Conservation (phyloP, 257 asterid genomes). For the Salvia miltiorrhiza region DNA sequence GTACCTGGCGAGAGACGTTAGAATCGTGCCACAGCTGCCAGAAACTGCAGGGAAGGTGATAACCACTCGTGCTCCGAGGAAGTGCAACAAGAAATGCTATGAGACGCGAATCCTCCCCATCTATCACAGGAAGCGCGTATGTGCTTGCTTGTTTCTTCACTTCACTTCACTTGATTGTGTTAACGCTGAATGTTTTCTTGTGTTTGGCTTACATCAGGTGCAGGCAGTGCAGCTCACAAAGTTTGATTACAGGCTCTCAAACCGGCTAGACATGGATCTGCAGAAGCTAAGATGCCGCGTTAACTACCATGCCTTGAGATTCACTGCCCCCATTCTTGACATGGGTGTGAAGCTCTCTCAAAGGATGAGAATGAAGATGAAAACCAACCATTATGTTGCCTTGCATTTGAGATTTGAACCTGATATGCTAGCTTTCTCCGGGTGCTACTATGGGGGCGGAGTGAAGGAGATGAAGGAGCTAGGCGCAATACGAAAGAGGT, state of each 20-base stretch:
- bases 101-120: conserved; percentile 61
- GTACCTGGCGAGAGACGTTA: conserved; percentile 47
- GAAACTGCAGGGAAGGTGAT: conserved; percentile 35
- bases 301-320: conserved; percentile 70
- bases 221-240: conserved; percentile 71
- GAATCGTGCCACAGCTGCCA: conserved; percentile 51
- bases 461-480: conserved; percentile 50
- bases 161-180: too few species aligned
- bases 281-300: conserved; percentile 81
- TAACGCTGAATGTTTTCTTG: background rate
- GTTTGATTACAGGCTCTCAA: conserved; percentile 75
- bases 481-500: conserved; percentile 54
- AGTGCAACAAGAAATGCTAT: conserved; percentile 56
- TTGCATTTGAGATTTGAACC: conserved; percentile 78
- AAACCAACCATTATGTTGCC: conserved; percentile 56
- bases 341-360: conserved; percentile 60
- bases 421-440: conserved; percentile 86
- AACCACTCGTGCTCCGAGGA: conserved; percentile 65
- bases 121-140: conserved; percentile 47
- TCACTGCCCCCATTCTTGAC: conserved; percentile 53
- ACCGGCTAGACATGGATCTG: conserved; percentile 41
- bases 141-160: conserved; percentile 22
- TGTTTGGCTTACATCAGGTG: conserved; percentile 32
- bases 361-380: conserved; percentile 58
- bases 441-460: conserved; percentile 79